These are phyloP conservation scores for Xerocomus nothofagi DNA, from an alignment of 1,284 basidiomycete genomes.

Conservation along the genomic window DNA sequence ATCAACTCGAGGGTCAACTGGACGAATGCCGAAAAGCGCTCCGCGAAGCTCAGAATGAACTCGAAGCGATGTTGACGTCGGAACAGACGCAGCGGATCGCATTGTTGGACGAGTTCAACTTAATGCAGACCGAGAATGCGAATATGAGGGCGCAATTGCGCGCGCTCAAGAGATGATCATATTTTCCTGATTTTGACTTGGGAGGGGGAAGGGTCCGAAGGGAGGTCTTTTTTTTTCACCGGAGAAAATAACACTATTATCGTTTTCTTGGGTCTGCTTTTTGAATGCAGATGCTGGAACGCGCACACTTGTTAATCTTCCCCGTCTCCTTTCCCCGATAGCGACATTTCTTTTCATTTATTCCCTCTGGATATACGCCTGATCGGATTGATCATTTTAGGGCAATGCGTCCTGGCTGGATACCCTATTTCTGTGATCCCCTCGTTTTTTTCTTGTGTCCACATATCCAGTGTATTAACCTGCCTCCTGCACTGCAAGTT, in stretches of 20 bases:
- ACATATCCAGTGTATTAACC: constrained; percentile 22
- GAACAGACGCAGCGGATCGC: constrained; percentile 72
- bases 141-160: constrained; percentile 68
- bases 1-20: constrained; percentile 56
- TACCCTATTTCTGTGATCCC: background rate
- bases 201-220: background rate
- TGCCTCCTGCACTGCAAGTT: constrained; percentile 15
- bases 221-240: background rate
- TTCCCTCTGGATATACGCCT: constrained; percentile 13
- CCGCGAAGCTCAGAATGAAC: constrained; percentile 48
- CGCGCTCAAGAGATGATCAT: constrained; percentile 43
- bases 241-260: background rate
- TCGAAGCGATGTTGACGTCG: constrained; percentile 58
- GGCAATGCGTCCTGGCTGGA: constrained; percentile 1
- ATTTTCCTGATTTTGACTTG: background rate
- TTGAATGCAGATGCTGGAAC: background rate
- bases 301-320: background rate
- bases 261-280: background rate
- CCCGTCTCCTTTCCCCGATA: background rate
- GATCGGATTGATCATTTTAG: constrained; percentile 2
- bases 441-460: constrained; percentile 5
- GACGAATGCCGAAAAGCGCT: constrained; percentile 48
- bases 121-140: constrained; percentile 74
- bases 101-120: constrained; percentile 76
- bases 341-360: background rate